Base-by-base conservation (phyloP, 108 stramenopile species). In the Nitzschia sp. region DNA sequence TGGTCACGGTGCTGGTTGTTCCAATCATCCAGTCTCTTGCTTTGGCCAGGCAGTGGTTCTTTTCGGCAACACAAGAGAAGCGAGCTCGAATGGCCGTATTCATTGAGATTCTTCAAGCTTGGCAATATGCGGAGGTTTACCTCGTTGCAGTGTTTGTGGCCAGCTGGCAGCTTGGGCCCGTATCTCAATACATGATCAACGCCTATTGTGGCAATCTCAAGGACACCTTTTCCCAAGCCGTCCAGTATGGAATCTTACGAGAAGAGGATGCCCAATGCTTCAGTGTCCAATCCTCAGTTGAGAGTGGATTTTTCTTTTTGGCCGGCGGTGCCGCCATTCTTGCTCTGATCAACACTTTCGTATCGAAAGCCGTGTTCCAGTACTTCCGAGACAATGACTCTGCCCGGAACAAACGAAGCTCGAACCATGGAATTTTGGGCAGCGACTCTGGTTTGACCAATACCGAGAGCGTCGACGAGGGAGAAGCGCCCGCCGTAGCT, bases 101-200 rank as follows among this genome's bases (percentile, higher is more conserved):
- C 27, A 69, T 78, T 58, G 89, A 93, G 53, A 68, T 78, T 30
- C 52, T 93, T 5, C 66, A 68, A 59, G 89, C 89, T 21, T 93
- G 92, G 92, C 89, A 93, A 41, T 93, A 93, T 48, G 83, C 77
- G 50, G 92, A 93, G 66, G 92, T 93, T 8, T 91, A 81, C 63
- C 70, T 93, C 9, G 38, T 93, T 19, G 74, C 87, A 9, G 62
- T 89, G 45, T 68, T 91, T 52, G 86, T 93, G 36, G 72, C 85
- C 3, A 82, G 78, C 26, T 91, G 88, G 92, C 92, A 93, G 59
- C 63, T 93, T 2, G 87, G 87, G 0, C 79, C 77, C 0, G 80
- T 90, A 30, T 78, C 75, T 5, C 82, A 88, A 41, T 87, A 76
- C 61, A 87, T 93, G 82, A 79, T 93, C 48, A 88, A 89, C 34